Base-by-base conservation (phyloP, 208 protist species). In the Leishmania martiniquensis region DNA sequence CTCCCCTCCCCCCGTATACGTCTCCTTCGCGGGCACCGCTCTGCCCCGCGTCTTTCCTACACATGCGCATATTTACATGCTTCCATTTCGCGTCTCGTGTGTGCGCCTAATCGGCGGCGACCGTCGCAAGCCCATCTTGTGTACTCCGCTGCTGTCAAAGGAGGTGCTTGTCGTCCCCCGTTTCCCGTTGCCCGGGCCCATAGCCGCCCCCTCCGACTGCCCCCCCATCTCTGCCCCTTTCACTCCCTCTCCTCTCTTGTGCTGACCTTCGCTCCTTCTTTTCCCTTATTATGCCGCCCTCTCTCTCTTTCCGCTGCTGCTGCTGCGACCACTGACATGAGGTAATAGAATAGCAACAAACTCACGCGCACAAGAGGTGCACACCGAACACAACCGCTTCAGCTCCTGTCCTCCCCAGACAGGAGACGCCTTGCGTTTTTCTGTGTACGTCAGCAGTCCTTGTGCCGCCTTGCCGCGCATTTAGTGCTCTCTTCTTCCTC, bases 61-160 rank as follows among this genome's bases (percentile, higher is more conserved):
- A 15, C 63, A 69, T 69, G 37, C 63, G 32, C 45, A 71, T n/a
- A 71, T 71, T 54, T 15, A 34, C 66, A 47, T 13, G 42, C 47
- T 71, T 71, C 2, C n/a, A n/a, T 49, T 71, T 52, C n/a, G 25
- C 37, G 37, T 15, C 47, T 52, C 42, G 7, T 45, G 42, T 51
- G 66, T 12, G 66, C 66, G 29, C 65, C 29, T 47, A 10, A 32
- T 69, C 42, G 20, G 34, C 44, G 37, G 34, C 25, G 22, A 69
- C 4, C 32, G 7, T 29, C 25, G 20, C 25, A 15, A 49, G 20
- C 51, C 42, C 29, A 12, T 25, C 15, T 68, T 39, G 25, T 9
- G 39, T 42, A 69, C 1, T 37, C 29, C 47, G 65, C 42, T n/a
- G 22, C 51, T 47, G 20, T 47, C 65, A 7, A 51, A 69, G 65